Evolutionary conservation across 306 rosid genomes (phyloP), one percentile per base, ranked within the genome.

Genomic region (Cucurbita argyrosperma): DNA sequence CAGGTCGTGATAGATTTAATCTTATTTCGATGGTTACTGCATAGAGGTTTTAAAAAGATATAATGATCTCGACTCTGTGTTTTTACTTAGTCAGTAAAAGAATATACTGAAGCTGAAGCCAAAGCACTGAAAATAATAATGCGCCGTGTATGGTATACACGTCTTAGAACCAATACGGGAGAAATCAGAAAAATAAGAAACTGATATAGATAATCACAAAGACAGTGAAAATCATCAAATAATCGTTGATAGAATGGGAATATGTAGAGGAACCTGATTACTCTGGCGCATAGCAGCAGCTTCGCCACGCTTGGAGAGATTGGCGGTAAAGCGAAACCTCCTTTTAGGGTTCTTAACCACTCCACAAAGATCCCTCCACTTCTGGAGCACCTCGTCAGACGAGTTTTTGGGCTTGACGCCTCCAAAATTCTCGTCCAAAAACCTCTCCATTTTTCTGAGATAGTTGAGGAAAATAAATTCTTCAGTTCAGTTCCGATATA

Each of bases 281-380:
- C 86, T 82, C 7, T 78, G 85, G 78, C 99, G 99, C 92, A 91
- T 94, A 71, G 85, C 92, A 51, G 85, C 95, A 2, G 92, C 97
- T 80, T 91, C 89, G 43, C 0, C 39, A 10, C 96, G 87, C 82
- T 89, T 89, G 76, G 81, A 0, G 73, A 93, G 88, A 84, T 93
- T 90, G 37, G 98, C 97, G 10, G 97, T 90, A 82, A 90, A 93
- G 13, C 98, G 97, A 77, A 93, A 93, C 46, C 98, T 66, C 66
- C 94, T 68, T 77, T 80, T 93, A 54, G 87, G 90, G 72, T 93
- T 90, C 85, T 86, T 90, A 1, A 90, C 97, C 7, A 90, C 4
- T 1, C 90, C 74, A 21, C 97, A 91, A 0, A 87, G 71, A 2
- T 82, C 66, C 81, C 99, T 94, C 99, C 97, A 94, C 76, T 75